A percentile compares a stretch with the other conserved stretches of the same genome.
Evolutionary conservation across 257 asterid genomes (phyloP).

Genomic region (Henckelia pumila): DNA sequence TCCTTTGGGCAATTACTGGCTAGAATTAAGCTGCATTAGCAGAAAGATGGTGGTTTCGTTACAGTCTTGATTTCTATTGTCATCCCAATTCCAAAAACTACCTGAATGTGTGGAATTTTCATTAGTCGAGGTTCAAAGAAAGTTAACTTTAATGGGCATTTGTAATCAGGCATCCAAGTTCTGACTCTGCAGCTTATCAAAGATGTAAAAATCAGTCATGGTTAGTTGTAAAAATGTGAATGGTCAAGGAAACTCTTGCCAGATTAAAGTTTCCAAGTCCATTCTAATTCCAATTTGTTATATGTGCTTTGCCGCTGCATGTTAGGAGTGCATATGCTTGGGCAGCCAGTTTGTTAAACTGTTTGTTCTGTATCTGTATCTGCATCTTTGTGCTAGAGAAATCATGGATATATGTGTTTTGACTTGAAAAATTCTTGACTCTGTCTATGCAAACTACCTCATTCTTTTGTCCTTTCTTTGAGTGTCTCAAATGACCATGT

Average conservation of each 20-base stretch:
- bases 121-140: background rate
- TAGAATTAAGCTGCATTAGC: background rate
- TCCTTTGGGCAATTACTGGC: background rate
- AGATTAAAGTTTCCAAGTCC: too few relatives aligned
- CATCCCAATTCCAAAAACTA: background rate
- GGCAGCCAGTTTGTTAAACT: background rate
- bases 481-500: conserved; percentile 1
- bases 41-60: background rate
- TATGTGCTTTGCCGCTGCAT: too few relatives aligned
- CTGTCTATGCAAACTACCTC: background rate
- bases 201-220: background rate
- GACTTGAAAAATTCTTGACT: background rate
- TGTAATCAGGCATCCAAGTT: background rate
- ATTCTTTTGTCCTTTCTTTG: background rate
- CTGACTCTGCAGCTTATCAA: background rate
- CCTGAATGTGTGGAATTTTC: background rate
- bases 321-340: too few relatives aligned
- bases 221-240: background rate
- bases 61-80: background rate
- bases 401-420: background rate
- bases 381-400: background rate
- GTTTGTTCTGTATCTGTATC: background rate
- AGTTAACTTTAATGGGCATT: background rate
- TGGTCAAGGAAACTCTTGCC: background rate
- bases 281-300: too few relatives aligned